Percentiles rank a stretch among this genome's conserved stretches.
phyloP scores from a whole-genome alignment of 352 stramenopile genomes.

The Pythium oligandrum region DNA sequence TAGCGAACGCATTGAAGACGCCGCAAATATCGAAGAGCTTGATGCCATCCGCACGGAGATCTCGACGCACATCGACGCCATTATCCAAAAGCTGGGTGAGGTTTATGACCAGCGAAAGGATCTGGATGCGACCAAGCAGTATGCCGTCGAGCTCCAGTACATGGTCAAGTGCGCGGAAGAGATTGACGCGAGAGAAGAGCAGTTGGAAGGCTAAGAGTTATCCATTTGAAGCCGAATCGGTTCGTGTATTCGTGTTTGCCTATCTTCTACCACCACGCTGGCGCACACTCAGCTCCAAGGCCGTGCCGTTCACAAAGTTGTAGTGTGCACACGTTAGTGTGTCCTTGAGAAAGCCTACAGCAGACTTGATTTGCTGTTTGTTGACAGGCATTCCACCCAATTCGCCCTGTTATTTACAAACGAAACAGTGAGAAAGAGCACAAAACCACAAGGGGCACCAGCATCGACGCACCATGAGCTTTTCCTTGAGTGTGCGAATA shows the following conservation, averaged over 20 bases:
- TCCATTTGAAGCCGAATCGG: background rate
- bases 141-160: slow-evolving; percentile 79
- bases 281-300: slow-evolving; percentile 73
- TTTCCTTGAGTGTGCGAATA: slow-evolving; percentile 91
- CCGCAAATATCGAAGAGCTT: slow-evolving; percentile 35
- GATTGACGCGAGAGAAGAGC: slow-evolving; percentile 69
- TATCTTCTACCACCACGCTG: slow-evolving; percentile 72
- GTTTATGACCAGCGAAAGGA: slow-evolving; percentile 75
- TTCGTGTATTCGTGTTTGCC: background rate
- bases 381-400: slow-evolving; percentile 91
- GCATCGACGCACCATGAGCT: slow-evolving; percentile 55
- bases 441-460: background rate
- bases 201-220: slow-evolving; percentile 40
- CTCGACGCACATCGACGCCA: slow-evolving; percentile 59
- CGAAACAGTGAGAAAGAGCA: no score
- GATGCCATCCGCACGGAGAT: slow-evolving; percentile 57
- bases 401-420: slow-evolving; percentile 31
- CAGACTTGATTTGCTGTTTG: slow-evolving; percentile 94
- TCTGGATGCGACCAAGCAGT: slow-evolving; percentile 65
- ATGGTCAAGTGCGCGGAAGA: slow-evolving; percentile 85
- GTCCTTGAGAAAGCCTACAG: slow-evolving; percentile 92
- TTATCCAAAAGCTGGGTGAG: slow-evolving; percentile 66
- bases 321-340: slow-evolving; percentile 75
- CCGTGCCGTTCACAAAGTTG: slow-evolving; percentile 77
- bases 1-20: slow-evolving; percentile 76